Evolutionary conservation across 2,329 filamentous ascomycete genomes (phyloP).

Genomic region (Macrophomina pseudophaseolina): DNA sequence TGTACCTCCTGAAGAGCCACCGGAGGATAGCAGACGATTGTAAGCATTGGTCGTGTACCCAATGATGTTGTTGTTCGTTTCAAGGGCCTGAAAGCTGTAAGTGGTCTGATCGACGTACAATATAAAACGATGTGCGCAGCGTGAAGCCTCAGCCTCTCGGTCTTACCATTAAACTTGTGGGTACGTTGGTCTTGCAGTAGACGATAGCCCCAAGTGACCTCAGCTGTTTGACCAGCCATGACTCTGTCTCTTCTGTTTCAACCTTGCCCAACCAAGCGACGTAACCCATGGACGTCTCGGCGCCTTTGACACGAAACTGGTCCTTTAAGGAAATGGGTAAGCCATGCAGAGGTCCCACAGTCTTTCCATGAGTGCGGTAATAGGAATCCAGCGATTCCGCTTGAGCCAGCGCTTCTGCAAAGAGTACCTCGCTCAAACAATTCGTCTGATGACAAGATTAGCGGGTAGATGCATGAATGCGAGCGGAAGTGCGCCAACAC

Average conservation of each 20-base stretch:
- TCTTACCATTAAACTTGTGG: constrained; percentile 61
- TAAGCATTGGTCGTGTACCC: constrained; percentile 63
- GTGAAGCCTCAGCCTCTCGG: background rate
- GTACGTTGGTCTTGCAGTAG: constrained; percentile 63
- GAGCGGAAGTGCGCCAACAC: constrained; percentile 36
- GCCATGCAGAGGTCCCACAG: constrained; percentile 54
- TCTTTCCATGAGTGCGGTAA: constrained; percentile 40
- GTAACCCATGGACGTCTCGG: constrained; percentile 62
- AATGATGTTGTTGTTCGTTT: constrained; percentile 67
- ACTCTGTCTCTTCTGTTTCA: constrained; percentile 61
- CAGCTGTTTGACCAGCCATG: constrained; percentile 62
- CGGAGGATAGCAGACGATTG: constrained; percentile 59
- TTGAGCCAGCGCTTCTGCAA: constrained; percentile 50
- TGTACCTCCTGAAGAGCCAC: constrained; percentile 59
- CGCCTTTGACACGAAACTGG: constrained; percentile 54
- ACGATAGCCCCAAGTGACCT: constrained; percentile 59
- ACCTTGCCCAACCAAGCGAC: constrained; percentile 68
- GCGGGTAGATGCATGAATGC: constrained; percentile 48
- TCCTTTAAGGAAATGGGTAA: constrained; percentile 56
- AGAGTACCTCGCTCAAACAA: constrained; percentile 55
- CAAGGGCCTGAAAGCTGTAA: constrained; percentile 39
- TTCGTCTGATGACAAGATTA: constrained; percentile 32
- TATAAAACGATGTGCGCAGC: background rate
- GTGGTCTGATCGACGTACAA: background rate
- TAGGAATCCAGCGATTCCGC: constrained; percentile 51